Base-by-base conservation (phyloP, 805 yeast species). In the Kodamaea laetipori region DNA sequence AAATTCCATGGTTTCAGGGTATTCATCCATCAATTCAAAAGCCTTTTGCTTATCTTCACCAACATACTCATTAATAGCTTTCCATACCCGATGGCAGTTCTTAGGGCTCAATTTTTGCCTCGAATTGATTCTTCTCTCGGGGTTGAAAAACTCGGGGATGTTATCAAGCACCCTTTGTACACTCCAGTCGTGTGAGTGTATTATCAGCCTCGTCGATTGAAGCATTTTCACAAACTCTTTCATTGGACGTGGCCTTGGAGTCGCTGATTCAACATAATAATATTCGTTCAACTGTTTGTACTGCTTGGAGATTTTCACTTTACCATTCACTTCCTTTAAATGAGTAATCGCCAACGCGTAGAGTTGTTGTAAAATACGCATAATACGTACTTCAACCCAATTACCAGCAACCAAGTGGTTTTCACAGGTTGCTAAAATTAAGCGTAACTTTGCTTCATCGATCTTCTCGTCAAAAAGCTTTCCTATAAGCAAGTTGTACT, bases 1-100 rank as follows among this genome's bases (percentile, higher is more conserved):
- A 36, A 50, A 63, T 47, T 64, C 69, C 28, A 68, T 53, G 4
- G 69, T 57, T 21, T 55, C 57, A 6, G 73, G 73, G 42, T 48
- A 69, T 31, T 58, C 49, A 39, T 67, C 68, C 60, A 62, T 61
- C 38, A 67, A 49, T 18, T 45, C 41, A 40, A 59, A 67, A 12
- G 66, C 64, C 19, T 50, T 41, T 4, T 17, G 37, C 18, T 49
- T 43, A 38, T 57, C 54, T 6, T 49, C 52, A 10, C 49, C 44
- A 25, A 57, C 54, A 32, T 51, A 48, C 15, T 44, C 13, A 35
- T 51, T 49, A 11, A 66, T 46, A 4, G 47, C 43, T 19, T 16
- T 16, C 49, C 55, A 54, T 21, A 66, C 25, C 11, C 25, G 37
- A 13, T 48, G 46, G 10, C 57, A 50, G 38, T 56, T 47, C 9